Base-by-base conservation (phyloP, 192 early-diverging fungal species). In the Entomortierella chlamydospora region DNA sequence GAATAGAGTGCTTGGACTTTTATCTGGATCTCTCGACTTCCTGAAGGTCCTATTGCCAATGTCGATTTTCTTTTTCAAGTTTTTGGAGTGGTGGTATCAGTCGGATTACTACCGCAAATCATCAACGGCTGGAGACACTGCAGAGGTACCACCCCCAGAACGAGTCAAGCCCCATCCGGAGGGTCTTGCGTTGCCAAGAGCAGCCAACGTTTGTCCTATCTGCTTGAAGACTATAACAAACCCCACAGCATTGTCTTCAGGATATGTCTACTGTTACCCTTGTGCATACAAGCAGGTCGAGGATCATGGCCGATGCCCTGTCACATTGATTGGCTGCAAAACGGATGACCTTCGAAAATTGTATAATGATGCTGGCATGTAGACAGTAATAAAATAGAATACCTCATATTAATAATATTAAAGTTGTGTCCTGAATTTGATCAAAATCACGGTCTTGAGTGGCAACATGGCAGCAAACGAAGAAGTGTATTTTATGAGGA, bases 61-160 rank as follows among this genome's bases (percentile, higher is more conserved):
- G 86, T 92, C 93, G 0, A 94, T 98, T 22, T 96, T 98, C 83
- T 93, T 95, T 76, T 97, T 92, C 84, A 92, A 92, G 61, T 98
- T 98, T 74, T 74, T 96, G 61, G 97, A 97, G 82, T 98, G 97
- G 97, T 98, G 96, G 96, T 94, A 96, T 76, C 86, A 90, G 30
- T 92, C 92, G 15, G 94, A 95, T 64, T 95, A 92, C 59, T 88
- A 92, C 72, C 87, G 89, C 11, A 82, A 87, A 6, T 81, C 82
- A 6, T 67, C 69, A 7, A 82, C 73, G 12, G 81, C 72, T 30
- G 67, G 79, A 10, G 72, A 84, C 0, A 49, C 82, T 76, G 81
- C 74, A 69, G 68, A 88, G 23, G 91, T 96, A 9, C 87, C 92
- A 47, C 92, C 96, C 17, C 96, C 96, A 3, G 86, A 87, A 65